Percentiles rank a stretch among this genome's conserved stretches.
phyloP scores from a whole-genome alignment of 225 moss, liverwort and hornwort species.

The Marchantia paleacea region DNA sequence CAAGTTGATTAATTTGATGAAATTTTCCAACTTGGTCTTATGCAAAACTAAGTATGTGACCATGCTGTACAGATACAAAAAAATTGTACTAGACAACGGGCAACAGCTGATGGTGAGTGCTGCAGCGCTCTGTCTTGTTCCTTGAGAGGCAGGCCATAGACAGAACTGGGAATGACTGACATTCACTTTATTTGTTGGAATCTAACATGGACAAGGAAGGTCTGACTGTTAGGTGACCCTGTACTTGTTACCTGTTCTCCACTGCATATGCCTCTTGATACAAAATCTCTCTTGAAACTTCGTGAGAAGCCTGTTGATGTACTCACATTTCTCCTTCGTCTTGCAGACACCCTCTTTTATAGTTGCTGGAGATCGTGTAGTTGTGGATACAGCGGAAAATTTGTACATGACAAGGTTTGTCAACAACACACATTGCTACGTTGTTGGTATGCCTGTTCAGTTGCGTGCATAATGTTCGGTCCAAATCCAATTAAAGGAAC shows the following conservation, averaged over 20 bases:
- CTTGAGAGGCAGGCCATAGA: background rate
- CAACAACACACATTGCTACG: background rate
- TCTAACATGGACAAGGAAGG: background rate
- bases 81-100: slow-evolving; percentile 75
- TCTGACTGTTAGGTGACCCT: no score
- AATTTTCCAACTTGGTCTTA: no score
- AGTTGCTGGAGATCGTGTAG: slow-evolving; percentile 70
- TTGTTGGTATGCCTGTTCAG: background rate
- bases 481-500: background rate
- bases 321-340: background rate
- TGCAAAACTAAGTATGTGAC: background rate
- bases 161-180: background rate
- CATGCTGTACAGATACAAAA: slow-evolving; percentile 65
- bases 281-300: background rate
- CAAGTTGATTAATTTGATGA: no score
- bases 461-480: background rate
- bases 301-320: background rate
- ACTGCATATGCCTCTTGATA: background rate
- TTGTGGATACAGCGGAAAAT: slow-evolving; percentile 76
- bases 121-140: background rate
- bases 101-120: slow-evolving; percentile 60
- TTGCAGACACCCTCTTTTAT: slow-evolving; percentile 80
- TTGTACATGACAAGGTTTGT: slow-evolving; percentile 66
- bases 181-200: background rate
- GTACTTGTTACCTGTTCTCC: no score